Evolutionary conservation across 2,329 filamentous ascomycete species (phyloP), one percentile per base, ranked within the genome.

Genomic region (Trichophyton verrucosum): DNA sequence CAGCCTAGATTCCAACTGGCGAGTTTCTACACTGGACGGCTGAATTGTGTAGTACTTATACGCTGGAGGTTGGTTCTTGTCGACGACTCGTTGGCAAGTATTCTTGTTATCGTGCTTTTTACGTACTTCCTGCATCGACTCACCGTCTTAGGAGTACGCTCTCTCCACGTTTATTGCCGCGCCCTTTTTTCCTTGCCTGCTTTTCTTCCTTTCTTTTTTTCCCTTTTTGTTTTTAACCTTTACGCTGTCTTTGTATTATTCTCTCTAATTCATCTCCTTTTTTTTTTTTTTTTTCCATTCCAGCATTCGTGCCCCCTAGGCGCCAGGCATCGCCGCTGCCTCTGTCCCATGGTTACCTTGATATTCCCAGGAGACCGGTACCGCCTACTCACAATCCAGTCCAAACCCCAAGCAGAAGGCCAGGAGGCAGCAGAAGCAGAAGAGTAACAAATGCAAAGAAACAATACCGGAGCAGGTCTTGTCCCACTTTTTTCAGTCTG

Each of bases 301-400:
- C 59, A 33, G 49, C 42, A 53, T 57, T 46, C 51, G 46, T 17
- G 33, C 38, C 30, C 36, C 27, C 55, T 57, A 42, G 33, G 30
- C 36, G 53, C 53, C 53, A 42, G 17, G 20, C 20, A 15, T 27
- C 15, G n/a, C 33, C 6, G 7, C 33, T 40, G 15, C 53, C 57
- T 24, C 40, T 44, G 17, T 47, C 22, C 17, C 46, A 58, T 27
- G 40, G 57, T 58, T 47, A 33, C 57, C 33, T 58, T 33, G 57
- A 58, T 46, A n/a, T 47, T 46, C 40, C 57, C 57, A 42, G 40
- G 24, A 33, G 36, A 46, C 40, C 9, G 57, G 57, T 58, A 58
- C 38, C 57, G 57, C 57, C 57, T 47, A 15, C 40, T 44, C 17
- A 6, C 42, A 47, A 47, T 27, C 57, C 46, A 27, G 57, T 20